A percentile compares a stretch with the other conserved stretches of the same genome.
These are phyloP conservation scores for Sporobolus alterniflorus DNA, from an alignment of 202 grass and related monocot genomes.

Conservation along the genomic window DNA sequence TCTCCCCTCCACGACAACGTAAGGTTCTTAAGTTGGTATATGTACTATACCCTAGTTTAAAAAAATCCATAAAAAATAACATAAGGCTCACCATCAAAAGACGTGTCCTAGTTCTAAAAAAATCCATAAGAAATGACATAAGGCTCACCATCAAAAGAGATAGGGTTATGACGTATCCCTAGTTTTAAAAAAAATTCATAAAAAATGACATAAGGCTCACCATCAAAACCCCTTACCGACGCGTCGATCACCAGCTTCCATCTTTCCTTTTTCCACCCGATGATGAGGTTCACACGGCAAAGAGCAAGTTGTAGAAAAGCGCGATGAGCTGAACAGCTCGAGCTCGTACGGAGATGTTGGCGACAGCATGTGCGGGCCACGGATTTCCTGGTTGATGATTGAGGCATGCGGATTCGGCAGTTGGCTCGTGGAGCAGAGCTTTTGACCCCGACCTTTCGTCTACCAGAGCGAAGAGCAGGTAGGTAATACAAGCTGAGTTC, in stretches of 20 bases:
- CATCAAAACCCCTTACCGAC: too few relatives aligned
- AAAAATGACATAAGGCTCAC: too few relatives aligned
- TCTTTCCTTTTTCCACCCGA: slow-evolving; percentile 5
- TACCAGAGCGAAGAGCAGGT: not conserved
- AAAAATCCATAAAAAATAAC: too few relatives aligned
- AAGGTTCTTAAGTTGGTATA: too few relatives aligned
- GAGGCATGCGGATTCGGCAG: not conserved
- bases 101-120: too few relatives aligned
- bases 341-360: not conserved
- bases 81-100: too few relatives aligned
- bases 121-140: too few relatives aligned
- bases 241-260: not conserved
- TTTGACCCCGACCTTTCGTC: not conserved
- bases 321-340: slow-evolving; percentile 1
- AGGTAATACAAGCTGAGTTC: not conserved
- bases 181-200: too few relatives aligned
- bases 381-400: not conserved
- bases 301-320: not conserved
- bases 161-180: too few relatives aligned
- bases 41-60: too few relatives aligned
- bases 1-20: too few relatives aligned
- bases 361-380: slow-evolving; percentile 20
- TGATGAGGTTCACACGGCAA: slow-evolving; percentile 39
- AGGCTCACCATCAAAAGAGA: too few relatives aligned
- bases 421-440: not conserved